These are phyloP conservation scores for Platanus orientalis DNA, from an alignment of 164 flowering plant genomes.

Conservation along the genomic window DNA sequence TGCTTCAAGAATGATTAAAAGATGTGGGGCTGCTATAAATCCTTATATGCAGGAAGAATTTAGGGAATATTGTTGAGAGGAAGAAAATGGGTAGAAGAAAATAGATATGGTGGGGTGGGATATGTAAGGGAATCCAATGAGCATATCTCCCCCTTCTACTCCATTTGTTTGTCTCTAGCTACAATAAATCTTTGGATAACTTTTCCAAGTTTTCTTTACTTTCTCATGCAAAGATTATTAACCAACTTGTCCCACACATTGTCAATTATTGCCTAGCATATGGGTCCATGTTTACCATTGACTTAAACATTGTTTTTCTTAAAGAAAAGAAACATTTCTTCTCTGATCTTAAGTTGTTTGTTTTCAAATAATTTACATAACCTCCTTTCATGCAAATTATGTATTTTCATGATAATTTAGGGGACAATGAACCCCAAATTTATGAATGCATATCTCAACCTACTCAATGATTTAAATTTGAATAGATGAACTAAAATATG, in stretches of 20 bases:
- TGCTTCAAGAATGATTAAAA: background rate
- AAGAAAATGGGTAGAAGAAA: background rate
- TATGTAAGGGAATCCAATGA: constrained; percentile 10
- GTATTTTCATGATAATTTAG: too few relatives aligned
- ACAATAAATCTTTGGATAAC: constrained; percentile 11
- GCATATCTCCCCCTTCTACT: constrained; percentile 26
- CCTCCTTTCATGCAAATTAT: too few relatives aligned
- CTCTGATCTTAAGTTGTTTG: too few relatives aligned
- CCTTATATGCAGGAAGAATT: constrained; percentile 15
- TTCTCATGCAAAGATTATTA: background rate
- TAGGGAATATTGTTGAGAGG: constrained; percentile 9
- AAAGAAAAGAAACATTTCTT: too few relatives aligned
- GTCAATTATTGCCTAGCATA: background rate
- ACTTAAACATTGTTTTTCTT: too few relatives aligned
- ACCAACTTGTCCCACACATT: constrained; percentile 6
- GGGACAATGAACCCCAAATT: too few relatives aligned
- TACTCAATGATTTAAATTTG: too few relatives aligned
- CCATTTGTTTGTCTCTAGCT: constrained; percentile 10
- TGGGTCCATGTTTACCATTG: background rate
- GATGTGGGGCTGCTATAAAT: constrained; percentile 16
- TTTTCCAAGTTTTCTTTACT: background rate
- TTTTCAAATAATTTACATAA: too few relatives aligned
- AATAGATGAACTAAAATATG: too few relatives aligned
- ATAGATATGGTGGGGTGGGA: constrained; percentile 12
- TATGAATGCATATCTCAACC: too few relatives aligned